A percentile compares a stretch with the other conserved stretches of the same genome.
These are phyloP conservation scores for Darksidea phi DNA, from an alignment of 495 filamentous ascomycete genomes.

Conservation along the genomic window DNA sequence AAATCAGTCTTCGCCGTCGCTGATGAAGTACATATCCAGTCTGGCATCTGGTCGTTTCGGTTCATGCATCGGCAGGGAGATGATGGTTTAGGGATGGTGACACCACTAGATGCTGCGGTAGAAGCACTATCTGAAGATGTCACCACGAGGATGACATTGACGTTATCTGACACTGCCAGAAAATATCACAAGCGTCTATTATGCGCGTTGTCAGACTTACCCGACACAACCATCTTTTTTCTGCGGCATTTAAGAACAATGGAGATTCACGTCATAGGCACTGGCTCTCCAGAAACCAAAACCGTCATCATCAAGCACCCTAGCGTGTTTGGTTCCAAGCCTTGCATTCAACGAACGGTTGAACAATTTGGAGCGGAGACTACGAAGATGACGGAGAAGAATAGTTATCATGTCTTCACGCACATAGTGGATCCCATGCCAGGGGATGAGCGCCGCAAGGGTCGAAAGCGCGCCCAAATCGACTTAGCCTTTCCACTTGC, in stretches of 20 bases:
- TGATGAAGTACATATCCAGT: slow-evolving; percentile 51
- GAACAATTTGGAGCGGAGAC: too few relatives aligned
- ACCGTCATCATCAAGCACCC: background rate
- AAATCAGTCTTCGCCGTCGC: slow-evolving; percentile 54
- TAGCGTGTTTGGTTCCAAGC: background rate
- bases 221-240: slow-evolving; percentile 4
- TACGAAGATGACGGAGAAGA: too few relatives aligned
- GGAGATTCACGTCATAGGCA: background rate
- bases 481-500: slow-evolving; percentile 9
- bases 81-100: slow-evolving; percentile 38
- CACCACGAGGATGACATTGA: slow-evolving; percentile 12
- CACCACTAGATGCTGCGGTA: slow-evolving; percentile 22
- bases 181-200: background rate
- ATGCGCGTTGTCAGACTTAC: background rate
- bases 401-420: slow-evolving; percentile 1
- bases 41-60: slow-evolving; percentile 49
- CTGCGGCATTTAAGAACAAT: background rate
- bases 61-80: slow-evolving; percentile 40
- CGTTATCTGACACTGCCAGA: background rate
- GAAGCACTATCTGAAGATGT: background rate
- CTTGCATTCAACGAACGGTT: too few relatives aligned
- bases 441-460: slow-evolving; percentile 3
- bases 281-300: background rate
- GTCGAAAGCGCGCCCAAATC: background rate
- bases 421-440: slow-evolving; percentile 11